Base-by-base conservation (phyloP, 257 asterid genomes). In the Ilex asprella region DNA sequence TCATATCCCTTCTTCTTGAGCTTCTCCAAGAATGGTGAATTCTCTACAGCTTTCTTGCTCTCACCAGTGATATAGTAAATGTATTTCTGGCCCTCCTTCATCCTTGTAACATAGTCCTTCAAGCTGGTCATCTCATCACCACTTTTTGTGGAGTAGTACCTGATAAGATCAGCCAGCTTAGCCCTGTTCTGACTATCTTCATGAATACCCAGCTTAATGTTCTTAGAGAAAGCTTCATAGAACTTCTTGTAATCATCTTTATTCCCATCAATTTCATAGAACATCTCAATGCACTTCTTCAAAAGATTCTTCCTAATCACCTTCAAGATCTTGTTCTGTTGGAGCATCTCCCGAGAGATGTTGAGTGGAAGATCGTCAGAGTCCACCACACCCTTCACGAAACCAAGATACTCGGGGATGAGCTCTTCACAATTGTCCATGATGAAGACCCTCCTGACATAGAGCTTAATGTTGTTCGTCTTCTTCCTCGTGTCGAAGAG, bases 401-500 rank as follows among this genome's bases (percentile, higher is more conserved):
- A 64, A 44, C 68, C 39, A 39, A 64, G 68, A 16, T 64, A 64
- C 55, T 64, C 68, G 0, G 68, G 68, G 14, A 64, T 64, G 41
- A 64, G 61, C 55, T 71, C 76, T 67, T 71, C 76, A 31, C 76
- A 65, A 15, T 67, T 73, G 51, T 73, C 78, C 78, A 67, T 73
- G 27, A 73, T 67, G 70, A 73, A 73, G 16, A 73, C 70, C 51
- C 78, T 60, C 55, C 78, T 60, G 27, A 73, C 78, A 39, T 64
- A 73, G 1, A 73, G 75, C 51, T 73, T 73, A 7, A 73, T 64
- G 65, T 68, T 73, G 59, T 73, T 73, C 57, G 12, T 7, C 68
- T 55, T 73, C 46, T 68, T 68, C 14, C 70, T 41, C 0, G 65
- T 59, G 43, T 73, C 68, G 12, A 73, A 73, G 21, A 68, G 78